These are phyloP conservation scores for Ramaria rubella DNA, from an alignment of 768 basidiomycete genomes.

Conservation along the genomic window DNA sequence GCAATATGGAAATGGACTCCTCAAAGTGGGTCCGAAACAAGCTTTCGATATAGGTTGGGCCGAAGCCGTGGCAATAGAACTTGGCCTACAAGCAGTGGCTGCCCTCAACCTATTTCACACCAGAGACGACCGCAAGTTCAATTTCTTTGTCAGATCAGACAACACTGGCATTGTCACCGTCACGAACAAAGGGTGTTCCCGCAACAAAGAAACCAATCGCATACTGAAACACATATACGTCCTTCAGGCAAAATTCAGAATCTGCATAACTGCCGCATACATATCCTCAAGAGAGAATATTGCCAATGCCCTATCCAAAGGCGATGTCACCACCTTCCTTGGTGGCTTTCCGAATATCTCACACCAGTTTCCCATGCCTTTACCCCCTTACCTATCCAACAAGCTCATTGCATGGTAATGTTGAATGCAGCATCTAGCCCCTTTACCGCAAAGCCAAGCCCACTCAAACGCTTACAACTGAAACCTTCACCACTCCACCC, in stretches of 20 bases:
- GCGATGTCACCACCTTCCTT: slow-evolving; percentile 20
- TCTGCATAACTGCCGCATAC: slow-evolving; percentile 15
- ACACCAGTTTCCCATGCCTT: slow-evolving; percentile 2
- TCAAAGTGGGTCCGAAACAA: slow-evolving; percentile 22
- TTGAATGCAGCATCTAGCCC: background rate
- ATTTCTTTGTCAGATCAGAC: too few species aligned
- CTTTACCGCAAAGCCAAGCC: background rate
- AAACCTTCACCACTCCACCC: slow-evolving; percentile 20
- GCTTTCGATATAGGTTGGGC: slow-evolving; percentile 34
- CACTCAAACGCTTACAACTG: slow-evolving; percentile 8
- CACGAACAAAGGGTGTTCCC: slow-evolving; percentile 27
- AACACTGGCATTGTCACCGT: too few species aligned
- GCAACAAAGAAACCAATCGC: slow-evolving; percentile 23
- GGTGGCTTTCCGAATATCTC: slow-evolving; percentile 15
- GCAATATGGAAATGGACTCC: slow-evolving; percentile 25
- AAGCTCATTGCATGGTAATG: background rate
- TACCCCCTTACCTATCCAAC: slow-evolving; percentile 14
- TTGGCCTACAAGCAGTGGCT: slow-evolving; percentile 19
- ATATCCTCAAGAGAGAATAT: slow-evolving; percentile 24
- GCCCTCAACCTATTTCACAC: background rate
- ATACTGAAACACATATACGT: slow-evolving; percentile 24
- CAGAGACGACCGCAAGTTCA: too few species aligned
- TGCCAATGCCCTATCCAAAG: slow-evolving; percentile 27
- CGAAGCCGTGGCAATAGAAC: slow-evolving; percentile 32
- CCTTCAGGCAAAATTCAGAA: slow-evolving; percentile 10